These are phyloP conservation scores for Xylaria multiplex DNA, from an alignment of 2,329 filamentous ascomycete genomes.

Conservation along the genomic window DNA sequence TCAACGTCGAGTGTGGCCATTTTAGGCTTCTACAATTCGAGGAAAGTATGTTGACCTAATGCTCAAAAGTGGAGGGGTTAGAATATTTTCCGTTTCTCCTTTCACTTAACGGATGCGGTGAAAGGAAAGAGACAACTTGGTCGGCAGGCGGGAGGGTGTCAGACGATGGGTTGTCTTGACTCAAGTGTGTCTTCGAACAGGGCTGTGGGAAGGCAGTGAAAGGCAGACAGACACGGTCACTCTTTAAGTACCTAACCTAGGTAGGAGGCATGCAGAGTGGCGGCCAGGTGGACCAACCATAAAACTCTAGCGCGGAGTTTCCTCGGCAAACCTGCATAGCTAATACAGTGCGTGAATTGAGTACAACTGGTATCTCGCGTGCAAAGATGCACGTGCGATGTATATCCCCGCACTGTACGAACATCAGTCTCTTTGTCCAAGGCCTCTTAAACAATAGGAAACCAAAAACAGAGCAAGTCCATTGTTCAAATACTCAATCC, in stretches of 20 bases:
- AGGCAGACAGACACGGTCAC: conserved; percentile 6
- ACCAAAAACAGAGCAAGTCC: no score
- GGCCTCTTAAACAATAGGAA: no score
- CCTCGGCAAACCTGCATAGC: conserved; percentile 12
- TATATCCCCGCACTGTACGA: no score
- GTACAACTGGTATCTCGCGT: no score
- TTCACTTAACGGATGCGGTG: not conserved
- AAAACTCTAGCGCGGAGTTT: conserved; percentile 27
- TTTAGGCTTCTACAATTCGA: conserved; percentile 37
- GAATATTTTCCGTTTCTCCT: not conserved
- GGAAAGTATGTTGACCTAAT: conserved; percentile 15
- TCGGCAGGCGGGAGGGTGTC: conserved; percentile 4
- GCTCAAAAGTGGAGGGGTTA: conserved; percentile 1
- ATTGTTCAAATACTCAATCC: no score
- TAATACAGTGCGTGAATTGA: not conserved
- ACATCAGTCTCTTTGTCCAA: no score
- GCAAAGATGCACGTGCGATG: no score
- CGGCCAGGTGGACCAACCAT: conserved; percentile 25
- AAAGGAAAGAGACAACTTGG: conserved; percentile 8
- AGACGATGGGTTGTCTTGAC: conserved; percentile 6
- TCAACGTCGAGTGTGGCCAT: conserved; percentile 78
- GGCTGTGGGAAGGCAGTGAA: conserved; percentile 6
- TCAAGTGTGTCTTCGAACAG: conserved; percentile 14
- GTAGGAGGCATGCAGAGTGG: conserved; percentile 24
- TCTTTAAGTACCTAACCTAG: no score